Conservation (phyloP, 306 rosid genomes). For the Cucumis cinereus region DNA sequence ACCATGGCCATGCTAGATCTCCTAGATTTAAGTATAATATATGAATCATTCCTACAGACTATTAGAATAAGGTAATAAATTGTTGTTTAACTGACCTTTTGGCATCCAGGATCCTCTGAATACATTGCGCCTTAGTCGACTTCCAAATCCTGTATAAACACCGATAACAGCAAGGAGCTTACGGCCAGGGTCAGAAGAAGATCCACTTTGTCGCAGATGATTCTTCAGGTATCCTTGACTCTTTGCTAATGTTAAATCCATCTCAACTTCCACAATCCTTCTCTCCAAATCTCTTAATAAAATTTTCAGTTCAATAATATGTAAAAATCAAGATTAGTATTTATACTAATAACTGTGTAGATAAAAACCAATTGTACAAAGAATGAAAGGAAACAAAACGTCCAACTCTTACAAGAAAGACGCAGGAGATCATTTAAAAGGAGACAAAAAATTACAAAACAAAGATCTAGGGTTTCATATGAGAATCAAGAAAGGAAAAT, state of each 20-base stretch:
- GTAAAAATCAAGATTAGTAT: not conserved
- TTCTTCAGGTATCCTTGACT: constrained; percentile 89
- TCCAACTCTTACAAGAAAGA: not conserved
- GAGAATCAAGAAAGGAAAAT: not conserved
- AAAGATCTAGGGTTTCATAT: not conserved
- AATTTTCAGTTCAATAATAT: not conserved
- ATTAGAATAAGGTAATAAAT: not conserved
- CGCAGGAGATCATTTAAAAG: not conserved
- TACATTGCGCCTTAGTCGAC: constrained; percentile 58
- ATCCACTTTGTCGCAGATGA: constrained; percentile 26
- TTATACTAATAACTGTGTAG: not conserved
- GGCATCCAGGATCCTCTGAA: constrained; percentile 99
- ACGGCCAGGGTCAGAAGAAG: constrained; percentile 51
- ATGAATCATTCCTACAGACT: not conserved
- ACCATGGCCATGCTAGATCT: not conserved
- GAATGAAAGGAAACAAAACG: not conserved
- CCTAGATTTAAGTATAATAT: not conserved
- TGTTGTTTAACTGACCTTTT: constrained; percentile 36
- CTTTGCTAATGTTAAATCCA: constrained; percentile 88
- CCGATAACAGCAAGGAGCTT: constrained; percentile 89
- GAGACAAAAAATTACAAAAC: not conserved
- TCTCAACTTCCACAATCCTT: constrained; percentile 92
- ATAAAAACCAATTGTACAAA: not conserved
- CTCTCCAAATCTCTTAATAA: constrained; percentile 65
- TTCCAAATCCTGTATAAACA: constrained; percentile 92